Conservation (phyloP, 495 filamentous ascomycete genomes). For the Hypoxylon fragiforme region DNA sequence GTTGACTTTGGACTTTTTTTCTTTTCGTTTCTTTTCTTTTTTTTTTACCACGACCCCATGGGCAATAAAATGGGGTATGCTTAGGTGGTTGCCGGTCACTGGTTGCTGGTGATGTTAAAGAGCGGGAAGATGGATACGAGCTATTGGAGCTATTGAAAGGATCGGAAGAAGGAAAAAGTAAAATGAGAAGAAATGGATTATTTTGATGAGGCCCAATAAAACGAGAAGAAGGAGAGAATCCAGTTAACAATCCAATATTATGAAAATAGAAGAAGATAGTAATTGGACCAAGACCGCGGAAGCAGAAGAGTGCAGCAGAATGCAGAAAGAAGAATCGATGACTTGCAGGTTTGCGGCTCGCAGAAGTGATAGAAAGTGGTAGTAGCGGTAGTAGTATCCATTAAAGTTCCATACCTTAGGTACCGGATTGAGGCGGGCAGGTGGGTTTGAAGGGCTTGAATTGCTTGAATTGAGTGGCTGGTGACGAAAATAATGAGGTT, state of each 20-base stretch:
- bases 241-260: conserved; percentile 22
- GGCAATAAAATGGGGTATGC: too few species aligned
- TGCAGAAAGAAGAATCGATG: conserved; percentile 23
- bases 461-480: conserved; percentile 34
- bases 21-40: too few species aligned
- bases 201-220: conserved; percentile 22
- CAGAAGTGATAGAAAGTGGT: background rate
- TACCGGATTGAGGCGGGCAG: conserved; percentile 23
- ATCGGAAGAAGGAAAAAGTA: conserved; percentile 6
- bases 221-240: conserved; percentile 25
- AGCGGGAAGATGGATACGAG: too few species aligned
- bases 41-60: too few species aligned
- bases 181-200: conserved; percentile 9
- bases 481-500: conserved; percentile 37
- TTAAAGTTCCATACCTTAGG: conserved; percentile 10
- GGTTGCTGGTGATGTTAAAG: background rate
- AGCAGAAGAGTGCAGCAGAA: conserved; percentile 15
- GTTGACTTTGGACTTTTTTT: too few species aligned
- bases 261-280: conserved; percentile 9
- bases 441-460: too few species aligned
- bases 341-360: conserved; percentile 22
- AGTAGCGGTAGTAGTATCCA: too few species aligned
- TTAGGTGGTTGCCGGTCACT: background rate
- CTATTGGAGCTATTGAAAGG: too few species aligned
- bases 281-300: conserved; percentile 27